phyloP scores from a whole-genome alignment of 2,329 filamentous ascomycete genomes.

The Rhynchosporium graminicola region DNA sequence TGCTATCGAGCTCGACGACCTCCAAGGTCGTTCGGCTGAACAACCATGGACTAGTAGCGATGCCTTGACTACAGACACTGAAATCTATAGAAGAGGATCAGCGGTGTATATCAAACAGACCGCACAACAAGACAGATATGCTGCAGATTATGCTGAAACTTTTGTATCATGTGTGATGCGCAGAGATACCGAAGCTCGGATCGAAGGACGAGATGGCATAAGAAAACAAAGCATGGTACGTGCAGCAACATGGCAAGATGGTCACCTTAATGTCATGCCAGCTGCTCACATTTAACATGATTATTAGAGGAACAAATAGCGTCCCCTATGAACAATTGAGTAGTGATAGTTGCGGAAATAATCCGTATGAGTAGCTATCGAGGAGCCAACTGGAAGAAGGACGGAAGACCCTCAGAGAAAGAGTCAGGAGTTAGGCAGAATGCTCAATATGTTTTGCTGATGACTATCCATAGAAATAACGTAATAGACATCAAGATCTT shows the following conservation, averaged over 20 bases:
- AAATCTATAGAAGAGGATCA: background rate
- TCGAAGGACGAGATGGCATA: background rate
- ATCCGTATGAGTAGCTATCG: no score
- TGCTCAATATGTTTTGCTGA: no score
- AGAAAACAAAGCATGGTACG: background rate
- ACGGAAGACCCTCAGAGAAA: no score
- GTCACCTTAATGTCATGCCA: background rate
- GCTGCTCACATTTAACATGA: background rate
- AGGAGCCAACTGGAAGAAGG: no score
- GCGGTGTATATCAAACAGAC: background rate
- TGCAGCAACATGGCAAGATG: background rate
- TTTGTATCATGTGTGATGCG: background rate
- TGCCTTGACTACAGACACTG: background rate
- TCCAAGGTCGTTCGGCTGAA: background rate
- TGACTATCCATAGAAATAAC: no score
- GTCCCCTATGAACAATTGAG: no score
- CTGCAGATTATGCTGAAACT: background rate
- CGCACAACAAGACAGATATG: background rate
- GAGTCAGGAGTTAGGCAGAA: no score
- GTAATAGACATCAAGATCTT: no score
- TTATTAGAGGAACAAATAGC: background rate
- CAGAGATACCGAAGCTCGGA: conserved; percentile 2
- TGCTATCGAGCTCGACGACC: background rate
- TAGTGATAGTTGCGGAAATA: no score
- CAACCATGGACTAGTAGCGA: no score